phyloP scores from a whole-genome alignment of 1,139 yeast species.

The Yamadazyma dendronema region DNA sequence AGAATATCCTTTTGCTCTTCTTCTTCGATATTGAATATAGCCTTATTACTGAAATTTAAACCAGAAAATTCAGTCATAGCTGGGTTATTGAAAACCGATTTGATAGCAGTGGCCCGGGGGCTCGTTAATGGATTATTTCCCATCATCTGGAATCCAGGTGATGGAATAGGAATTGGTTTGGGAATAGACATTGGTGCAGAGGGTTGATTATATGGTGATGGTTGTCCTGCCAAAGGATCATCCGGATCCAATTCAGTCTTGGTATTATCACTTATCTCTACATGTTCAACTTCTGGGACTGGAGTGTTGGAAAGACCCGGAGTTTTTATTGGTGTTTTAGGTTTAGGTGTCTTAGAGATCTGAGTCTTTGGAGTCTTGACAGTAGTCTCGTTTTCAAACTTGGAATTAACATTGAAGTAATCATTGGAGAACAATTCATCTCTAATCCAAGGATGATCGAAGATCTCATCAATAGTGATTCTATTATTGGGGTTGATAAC shows the following conservation, averaged over 20 bases:
- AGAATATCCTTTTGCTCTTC: conserved; percentile 18
- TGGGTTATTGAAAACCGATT: conserved; percentile 45
- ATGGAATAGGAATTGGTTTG: conserved; percentile 9
- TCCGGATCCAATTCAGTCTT: conserved; percentile 11
- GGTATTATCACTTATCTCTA: neutral
- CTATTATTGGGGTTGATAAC: conserved; percentile 64
- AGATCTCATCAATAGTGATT: conserved; percentile 60
- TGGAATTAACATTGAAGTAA: conserved; percentile 17
- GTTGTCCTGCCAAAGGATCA: conserved; percentile 17
- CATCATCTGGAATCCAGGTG: neutral
- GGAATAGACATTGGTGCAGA: conserved; percentile 3
- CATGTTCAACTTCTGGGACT: neutral
- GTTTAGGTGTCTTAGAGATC: neutral
- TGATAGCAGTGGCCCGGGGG: conserved; percentile 47
- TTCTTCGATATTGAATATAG: conserved; percentile 30
- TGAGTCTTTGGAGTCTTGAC: neutral
- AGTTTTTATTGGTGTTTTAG: neutral
- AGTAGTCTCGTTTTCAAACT: conserved; percentile 11
- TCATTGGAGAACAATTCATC: conserved; percentile 14
- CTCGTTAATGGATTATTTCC: conserved; percentile 19
- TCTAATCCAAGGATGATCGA: conserved; percentile 49
- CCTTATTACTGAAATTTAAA: conserved; percentile 25
- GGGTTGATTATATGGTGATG: conserved; percentile 17
- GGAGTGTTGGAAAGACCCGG: neutral
- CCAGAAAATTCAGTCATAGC: conserved; percentile 29